Evolutionary conservation across 495 filamentous ascomycete genomes (phyloP).

Genomic region (Neurospora africana): DNA sequence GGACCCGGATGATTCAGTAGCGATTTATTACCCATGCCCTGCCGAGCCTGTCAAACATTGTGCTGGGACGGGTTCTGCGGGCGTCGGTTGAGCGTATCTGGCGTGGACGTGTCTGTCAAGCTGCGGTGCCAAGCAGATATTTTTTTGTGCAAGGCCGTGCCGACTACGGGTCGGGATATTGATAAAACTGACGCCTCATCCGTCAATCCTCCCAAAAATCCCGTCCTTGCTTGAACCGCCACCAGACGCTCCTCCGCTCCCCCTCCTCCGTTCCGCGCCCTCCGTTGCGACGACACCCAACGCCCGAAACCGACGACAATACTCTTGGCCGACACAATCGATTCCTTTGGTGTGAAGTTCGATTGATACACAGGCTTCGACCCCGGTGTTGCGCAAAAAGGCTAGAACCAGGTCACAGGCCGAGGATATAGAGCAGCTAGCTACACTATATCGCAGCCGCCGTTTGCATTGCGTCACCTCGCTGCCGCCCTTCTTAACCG

Average conservation of each 20-base stretch:
- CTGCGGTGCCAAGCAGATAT: not conserved
- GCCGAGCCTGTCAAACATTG: not conserved
- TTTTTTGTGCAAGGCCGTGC: conserved; percentile 4
- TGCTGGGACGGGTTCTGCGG: conserved; percentile 3
- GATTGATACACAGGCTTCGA: not conserved
- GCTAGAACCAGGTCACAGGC: not conserved
- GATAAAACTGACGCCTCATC: not conserved
- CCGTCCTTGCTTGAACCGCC: not conserved
- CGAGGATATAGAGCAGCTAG: not conserved
- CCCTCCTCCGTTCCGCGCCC: not conserved
- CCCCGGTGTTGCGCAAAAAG: not conserved
- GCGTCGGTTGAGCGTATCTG: not conserved
- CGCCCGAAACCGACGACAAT: not conserved
- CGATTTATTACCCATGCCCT: not conserved
- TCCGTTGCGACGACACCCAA: not conserved
- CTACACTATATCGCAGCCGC: not conserved
- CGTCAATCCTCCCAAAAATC: not conserved
- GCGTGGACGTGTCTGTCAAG: conserved; percentile 2
- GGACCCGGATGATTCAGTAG: not conserved
- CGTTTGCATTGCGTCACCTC: conserved; percentile 1
- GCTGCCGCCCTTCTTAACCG: not conserved
- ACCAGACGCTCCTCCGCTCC: not conserved
- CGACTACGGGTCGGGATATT: conserved; percentile 12
- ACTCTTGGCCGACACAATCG: not conserved
- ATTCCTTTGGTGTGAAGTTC: not conserved